Evolutionary conservation across 495 filamentous ascomycete genomes (phyloP).

Genomic region (Amniculicola lignicola): DNA sequence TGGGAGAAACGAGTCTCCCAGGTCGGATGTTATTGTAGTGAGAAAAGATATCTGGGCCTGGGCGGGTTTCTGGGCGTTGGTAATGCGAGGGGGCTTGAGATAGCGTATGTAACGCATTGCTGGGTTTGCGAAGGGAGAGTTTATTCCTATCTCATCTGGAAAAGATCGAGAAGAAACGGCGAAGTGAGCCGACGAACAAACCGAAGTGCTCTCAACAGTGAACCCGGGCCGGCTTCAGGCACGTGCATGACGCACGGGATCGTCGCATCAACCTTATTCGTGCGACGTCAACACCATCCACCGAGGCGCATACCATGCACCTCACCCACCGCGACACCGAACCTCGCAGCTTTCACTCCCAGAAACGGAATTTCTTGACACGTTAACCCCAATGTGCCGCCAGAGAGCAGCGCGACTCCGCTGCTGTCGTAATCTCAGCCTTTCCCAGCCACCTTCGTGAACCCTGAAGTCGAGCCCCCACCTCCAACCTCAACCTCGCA

Average conservation of each 20-base stretch:
- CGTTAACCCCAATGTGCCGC: constrained; percentile 20
- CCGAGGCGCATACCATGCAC: not conserved
- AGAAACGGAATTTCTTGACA: not conserved
- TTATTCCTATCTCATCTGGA: too few relatives aligned
- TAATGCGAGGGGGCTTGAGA: constrained; percentile 36
- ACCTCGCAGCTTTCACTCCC: not conserved
- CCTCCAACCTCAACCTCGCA: too few relatives aligned
- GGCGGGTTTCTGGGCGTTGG: constrained; percentile 23
- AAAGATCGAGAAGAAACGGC: not conserved
- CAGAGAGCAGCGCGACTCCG: constrained; percentile 14
- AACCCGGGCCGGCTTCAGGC: too few relatives aligned
- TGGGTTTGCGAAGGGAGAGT: too few relatives aligned
- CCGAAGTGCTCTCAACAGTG: too few relatives aligned
- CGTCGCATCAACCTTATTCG: too few relatives aligned
- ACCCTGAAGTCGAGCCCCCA: too few relatives aligned
- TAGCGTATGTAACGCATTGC: constrained; percentile 41
- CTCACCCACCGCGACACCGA: not conserved
- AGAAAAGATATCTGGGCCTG: constrained; percentile 43
- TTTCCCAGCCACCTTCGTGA: not conserved
- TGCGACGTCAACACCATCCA: constrained; percentile 11
- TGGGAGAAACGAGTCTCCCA: constrained; percentile 80
- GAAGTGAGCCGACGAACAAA: not conserved
- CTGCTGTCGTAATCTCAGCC: constrained; percentile 3
- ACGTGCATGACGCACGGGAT: constrained; percentile 15
- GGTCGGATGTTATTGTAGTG: constrained; percentile 83